Conservation (phyloP, 1,284 basidiomycete species). For the Ustanciosporium gigantosporum region DNA sequence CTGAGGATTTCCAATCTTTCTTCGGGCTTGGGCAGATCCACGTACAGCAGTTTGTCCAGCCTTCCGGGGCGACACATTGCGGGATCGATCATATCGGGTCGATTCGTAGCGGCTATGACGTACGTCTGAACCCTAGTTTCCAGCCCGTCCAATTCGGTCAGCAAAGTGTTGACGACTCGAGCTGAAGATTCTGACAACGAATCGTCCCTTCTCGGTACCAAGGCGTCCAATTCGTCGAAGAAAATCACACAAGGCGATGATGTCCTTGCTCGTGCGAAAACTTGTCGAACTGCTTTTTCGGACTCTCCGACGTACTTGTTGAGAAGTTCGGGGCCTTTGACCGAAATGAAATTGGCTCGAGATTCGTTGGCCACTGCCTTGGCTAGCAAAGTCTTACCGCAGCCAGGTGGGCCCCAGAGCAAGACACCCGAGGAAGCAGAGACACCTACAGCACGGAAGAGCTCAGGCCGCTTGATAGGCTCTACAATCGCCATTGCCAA, state of each 20-base stretch:
- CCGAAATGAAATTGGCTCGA: constrained; percentile 91
- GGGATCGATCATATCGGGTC: constrained; percentile 99
- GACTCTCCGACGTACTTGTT: constrained; percentile 98
- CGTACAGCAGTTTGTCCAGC: constrained; percentile 93
- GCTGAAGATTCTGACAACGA: constrained; percentile 88
- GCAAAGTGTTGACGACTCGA: constrained; percentile 93
- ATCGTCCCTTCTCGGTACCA: constrained; percentile 91
- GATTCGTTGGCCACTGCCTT: constrained; percentile 97
- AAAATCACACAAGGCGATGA: constrained; percentile 89
- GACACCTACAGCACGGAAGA: constrained; percentile 84
- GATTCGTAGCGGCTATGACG: constrained; percentile 93
- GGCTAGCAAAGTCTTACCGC: constrained; percentile 91
- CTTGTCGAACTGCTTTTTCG: constrained; percentile 89
- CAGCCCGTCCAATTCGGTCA: constrained; percentile 93
- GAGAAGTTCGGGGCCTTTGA: constrained; percentile 92
- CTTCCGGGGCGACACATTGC: constrained; percentile 97
- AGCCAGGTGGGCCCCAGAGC: constrained; percentile 97
- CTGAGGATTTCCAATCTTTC: constrained; percentile 80
- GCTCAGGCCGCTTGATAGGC: constrained; percentile 84
- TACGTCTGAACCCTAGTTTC: constrained; percentile 84
- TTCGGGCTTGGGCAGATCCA: constrained; percentile 77
- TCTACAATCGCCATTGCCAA: constrained; percentile 96
- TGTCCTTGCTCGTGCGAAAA: constrained; percentile 84
- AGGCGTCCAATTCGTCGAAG: constrained; percentile 94
- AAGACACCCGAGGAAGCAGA: constrained; percentile 77